phyloP scores from a whole-genome alignment of 2,329 filamentous ascomycete species.

The Chaetomiaceae sp. region DNA sequence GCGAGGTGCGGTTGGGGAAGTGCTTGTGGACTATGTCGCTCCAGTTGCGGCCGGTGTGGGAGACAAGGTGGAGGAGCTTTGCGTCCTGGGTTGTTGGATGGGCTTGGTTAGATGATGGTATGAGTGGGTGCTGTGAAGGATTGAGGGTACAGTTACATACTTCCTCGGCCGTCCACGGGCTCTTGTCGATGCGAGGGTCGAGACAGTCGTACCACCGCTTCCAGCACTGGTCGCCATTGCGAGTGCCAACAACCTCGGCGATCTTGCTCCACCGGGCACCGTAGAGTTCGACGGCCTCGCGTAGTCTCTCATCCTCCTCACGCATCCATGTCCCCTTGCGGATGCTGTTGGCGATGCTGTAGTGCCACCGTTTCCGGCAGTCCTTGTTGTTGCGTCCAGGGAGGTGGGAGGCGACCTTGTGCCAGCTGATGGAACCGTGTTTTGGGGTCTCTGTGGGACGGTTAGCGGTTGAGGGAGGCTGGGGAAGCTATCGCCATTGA shows the following conservation, averaged over 20 bases:
- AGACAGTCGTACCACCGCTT: constrained; percentile 28
- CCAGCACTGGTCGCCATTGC: constrained; percentile 28
- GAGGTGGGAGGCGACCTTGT: constrained; percentile 23
- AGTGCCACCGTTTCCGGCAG: constrained; percentile 28
- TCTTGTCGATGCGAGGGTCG: constrained; percentile 26
- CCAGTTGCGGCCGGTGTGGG: constrained; percentile 26
- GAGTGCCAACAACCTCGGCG: constrained; percentile 23
- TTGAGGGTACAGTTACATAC: constrained; percentile 2
- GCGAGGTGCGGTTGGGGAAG: constrained; percentile 26
- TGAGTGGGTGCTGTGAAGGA: neutral
- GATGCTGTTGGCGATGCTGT: constrained; percentile 25
- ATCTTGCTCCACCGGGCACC: constrained; percentile 28
- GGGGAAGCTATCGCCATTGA: no score
- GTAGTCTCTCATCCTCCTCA: constrained; percentile 25
- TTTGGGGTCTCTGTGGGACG: constrained; percentile 16
- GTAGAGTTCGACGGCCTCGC: constrained; percentile 23
- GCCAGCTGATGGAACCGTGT: constrained; percentile 24
- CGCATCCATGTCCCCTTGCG: constrained; percentile 27
- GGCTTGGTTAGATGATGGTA: neutral
- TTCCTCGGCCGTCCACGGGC: constrained; percentile 26
- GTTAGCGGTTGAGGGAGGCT: neutral
- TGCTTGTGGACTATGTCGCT: constrained; percentile 25
- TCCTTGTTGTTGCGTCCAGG: constrained; percentile 28
- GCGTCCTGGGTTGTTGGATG: constrained; percentile 14
- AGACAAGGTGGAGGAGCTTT: constrained; percentile 20